These are phyloP conservation scores for Kluyveromyces wickerhamii DNA, from an alignment of 805 yeast genomes.

Conservation along the genomic window DNA sequence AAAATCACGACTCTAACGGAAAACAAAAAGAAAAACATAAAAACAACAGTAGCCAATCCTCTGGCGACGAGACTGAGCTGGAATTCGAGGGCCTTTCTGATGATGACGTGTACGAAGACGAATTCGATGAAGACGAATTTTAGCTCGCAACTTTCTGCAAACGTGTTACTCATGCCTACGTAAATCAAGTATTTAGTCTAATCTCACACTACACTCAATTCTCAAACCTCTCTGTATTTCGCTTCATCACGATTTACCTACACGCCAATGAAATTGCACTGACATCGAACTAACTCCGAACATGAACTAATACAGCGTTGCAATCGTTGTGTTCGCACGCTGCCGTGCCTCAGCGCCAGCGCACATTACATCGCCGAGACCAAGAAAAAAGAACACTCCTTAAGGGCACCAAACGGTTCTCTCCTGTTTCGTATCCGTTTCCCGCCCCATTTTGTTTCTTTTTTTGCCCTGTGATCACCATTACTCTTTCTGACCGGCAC, in stretches of 20 bases:
- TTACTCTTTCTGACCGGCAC: not conserved
- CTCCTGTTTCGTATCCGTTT: slow-evolving; percentile 1
- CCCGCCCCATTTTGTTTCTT: not conserved
- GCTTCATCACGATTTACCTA: not conserved
- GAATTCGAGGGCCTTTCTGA: slow-evolving; percentile 17
- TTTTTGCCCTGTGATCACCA: not conserved
- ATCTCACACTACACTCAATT: not conserved
- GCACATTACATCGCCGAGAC: too few relatives aligned
- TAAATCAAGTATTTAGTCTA: not conserved
- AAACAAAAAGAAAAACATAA: too few relatives aligned
- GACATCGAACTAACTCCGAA: not conserved
- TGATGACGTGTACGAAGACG: slow-evolving; percentile 28
- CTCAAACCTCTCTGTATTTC: not conserved
- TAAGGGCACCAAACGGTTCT: not conserved
- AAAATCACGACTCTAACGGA: too few relatives aligned
- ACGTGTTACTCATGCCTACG: not conserved
- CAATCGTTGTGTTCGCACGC: not conserved
- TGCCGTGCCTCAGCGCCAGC: too few relatives aligned
- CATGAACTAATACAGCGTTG: not conserved
- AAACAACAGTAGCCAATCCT: too few relatives aligned
- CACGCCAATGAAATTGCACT: not conserved
- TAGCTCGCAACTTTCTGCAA: not conserved
- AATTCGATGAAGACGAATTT: slow-evolving; percentile 24
- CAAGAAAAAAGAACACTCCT: not conserved
- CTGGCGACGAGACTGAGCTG: too few relatives aligned